phyloP scores from a whole-genome alignment of 139 green algal genomes.

The Chlorella sp. region DNA sequence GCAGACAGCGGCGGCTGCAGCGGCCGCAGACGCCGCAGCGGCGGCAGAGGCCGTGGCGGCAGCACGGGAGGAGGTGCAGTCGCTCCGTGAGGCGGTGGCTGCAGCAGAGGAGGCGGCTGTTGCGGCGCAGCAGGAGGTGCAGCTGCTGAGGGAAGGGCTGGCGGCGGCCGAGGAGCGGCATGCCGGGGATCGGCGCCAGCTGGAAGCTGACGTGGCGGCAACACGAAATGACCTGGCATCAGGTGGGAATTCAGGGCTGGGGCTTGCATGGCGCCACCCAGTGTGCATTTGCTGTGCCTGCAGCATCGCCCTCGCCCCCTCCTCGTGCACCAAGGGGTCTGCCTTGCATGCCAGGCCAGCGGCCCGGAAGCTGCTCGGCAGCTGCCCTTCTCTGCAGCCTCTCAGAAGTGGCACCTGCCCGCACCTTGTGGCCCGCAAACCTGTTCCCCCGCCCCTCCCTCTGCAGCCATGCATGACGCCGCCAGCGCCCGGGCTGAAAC shows the following conservation, averaged over 20 bases:
- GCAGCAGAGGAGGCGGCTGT: background rate
- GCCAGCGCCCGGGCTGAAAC: background rate
- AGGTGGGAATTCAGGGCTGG: background rate
- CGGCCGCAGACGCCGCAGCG: background rate
- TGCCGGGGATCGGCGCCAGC: background rate
- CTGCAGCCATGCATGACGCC: slow-evolving; percentile 30
- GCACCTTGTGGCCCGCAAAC: background rate
- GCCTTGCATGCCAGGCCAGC: too few relatives aligned
- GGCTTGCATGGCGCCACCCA: too few relatives aligned
- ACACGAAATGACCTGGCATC: slow-evolving; percentile 27
- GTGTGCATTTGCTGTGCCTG: background rate
- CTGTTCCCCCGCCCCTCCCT: background rate
- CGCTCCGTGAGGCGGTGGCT: background rate
- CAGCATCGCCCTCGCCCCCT: background rate
- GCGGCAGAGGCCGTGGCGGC: slow-evolving; percentile 11
- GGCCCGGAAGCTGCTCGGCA: background rate
- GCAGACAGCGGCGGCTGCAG: background rate
- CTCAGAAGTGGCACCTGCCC: too few relatives aligned
- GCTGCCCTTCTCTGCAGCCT: background rate
- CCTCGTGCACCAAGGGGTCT: too few relatives aligned
- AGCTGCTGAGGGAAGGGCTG: background rate
- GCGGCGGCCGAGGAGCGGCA: background rate
- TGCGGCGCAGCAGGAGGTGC: slow-evolving; percentile 2
- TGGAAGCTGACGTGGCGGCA: slow-evolving; percentile 9
- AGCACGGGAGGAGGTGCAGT: background rate